Conservation (phyloP, 2,329 filamentous ascomycete species). For the Blastomyces parvus region DNA sequence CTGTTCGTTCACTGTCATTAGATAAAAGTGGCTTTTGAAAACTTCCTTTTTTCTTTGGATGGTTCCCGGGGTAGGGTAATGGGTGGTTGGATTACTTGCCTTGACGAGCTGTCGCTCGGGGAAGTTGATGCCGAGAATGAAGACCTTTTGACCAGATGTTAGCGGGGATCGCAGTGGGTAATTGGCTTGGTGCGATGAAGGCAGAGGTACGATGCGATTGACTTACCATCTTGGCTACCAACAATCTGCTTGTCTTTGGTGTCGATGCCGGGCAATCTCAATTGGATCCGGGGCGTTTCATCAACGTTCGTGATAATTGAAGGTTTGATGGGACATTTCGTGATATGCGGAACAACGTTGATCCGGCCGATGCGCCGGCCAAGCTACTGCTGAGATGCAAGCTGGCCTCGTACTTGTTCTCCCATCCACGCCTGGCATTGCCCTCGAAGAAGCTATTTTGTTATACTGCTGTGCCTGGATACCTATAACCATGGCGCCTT, state of each 20-base stretch:
- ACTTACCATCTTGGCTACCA: conserved; percentile 25
- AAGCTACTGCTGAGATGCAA: conserved; percentile 22
- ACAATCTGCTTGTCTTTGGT: not conserved
- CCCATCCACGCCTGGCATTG: not conserved
- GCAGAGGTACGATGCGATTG: not conserved
- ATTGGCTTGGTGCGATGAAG: not conserved
- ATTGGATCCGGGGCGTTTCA: not conserved
- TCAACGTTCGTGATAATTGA: not conserved
- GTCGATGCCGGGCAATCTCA: not conserved
- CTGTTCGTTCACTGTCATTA: conserved; percentile 15
- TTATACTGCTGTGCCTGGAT: not conserved
- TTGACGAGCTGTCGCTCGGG: conserved; percentile 71
- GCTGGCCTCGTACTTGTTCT: conserved; percentile 23
- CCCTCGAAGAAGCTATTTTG: not conserved
- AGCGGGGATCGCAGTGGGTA: not conserved
- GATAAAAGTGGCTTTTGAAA: not conserved
- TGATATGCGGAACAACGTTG: conserved; percentile 10
- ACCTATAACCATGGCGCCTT: conserved; percentile 54
- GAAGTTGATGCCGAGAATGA: conserved; percentile 82
- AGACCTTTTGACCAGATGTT: conserved; percentile 48
- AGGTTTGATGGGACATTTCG: not conserved
- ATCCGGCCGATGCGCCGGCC: not conserved
- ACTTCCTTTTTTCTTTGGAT: not conserved
- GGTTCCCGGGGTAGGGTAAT: not conserved
- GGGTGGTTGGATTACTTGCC: conserved; percentile 40